Conservation (phyloP, 202 grass and related monocot genomes). For the Cymbopogon flexuosus region DNA sequence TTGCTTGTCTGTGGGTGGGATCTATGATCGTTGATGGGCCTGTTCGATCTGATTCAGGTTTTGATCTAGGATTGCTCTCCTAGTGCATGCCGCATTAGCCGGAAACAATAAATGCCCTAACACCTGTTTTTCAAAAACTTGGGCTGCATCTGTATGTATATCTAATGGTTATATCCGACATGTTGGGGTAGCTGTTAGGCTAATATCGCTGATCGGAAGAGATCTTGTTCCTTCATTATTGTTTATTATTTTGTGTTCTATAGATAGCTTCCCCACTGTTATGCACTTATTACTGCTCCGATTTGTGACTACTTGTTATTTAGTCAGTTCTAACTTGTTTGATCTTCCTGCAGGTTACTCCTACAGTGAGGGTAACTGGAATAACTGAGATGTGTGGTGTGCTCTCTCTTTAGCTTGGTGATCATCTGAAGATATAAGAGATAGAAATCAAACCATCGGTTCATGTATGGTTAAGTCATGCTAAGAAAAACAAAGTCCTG, state of each 20-base stretch:
- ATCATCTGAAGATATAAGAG: neutral
- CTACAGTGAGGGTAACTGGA: neutral
- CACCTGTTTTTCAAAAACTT: neutral
- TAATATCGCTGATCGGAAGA: neutral
- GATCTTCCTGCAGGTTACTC: conserved; percentile 24
- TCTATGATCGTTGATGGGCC: neutral
- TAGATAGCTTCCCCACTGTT: neutral
- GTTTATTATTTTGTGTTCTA: neutral
- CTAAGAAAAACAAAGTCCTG: conserved; percentile 13
- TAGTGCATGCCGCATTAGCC: neutral
- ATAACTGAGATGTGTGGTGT: neutral
- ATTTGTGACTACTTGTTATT: conserved; percentile 9
- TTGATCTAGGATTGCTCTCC: neutral
- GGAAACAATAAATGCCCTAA: neutral
- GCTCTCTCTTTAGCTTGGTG: conserved; percentile 4
- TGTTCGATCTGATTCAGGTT: neutral
- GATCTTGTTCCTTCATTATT: neutral
- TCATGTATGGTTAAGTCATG: conserved; percentile 1
- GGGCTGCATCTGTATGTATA: neutral
- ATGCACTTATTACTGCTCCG: neutral
- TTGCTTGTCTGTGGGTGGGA: neutral
- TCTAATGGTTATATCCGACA: neutral
- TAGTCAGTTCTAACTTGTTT: conserved; percentile 14
- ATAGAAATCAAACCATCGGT: neutral
- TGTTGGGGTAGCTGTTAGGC: neutral